Evolutionary conservation across 1,284 basidiomycete species (phyloP), one percentile per base, ranked within the genome.

Genomic region (Leccinum pseudoinsigne): DNA sequence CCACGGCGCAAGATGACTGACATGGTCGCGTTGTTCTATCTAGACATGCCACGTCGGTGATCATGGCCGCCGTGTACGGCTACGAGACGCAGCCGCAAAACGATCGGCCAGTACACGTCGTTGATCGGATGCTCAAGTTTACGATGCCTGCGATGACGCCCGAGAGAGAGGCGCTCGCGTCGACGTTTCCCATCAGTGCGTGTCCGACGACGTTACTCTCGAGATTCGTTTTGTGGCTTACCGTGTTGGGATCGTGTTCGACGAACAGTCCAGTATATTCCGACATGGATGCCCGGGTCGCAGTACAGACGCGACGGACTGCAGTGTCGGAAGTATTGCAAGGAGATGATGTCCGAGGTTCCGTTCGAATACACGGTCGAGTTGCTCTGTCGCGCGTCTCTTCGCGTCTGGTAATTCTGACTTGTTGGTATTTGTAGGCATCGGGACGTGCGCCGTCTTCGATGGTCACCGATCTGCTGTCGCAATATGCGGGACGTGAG

Each of bases 221-320:
- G 34, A 36, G 9, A 10, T 10, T 26, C 5, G 23, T 2, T 16
- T 26, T 16, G 45, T 18, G 45, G n/a, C 3, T 47, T 42, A 42
- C 40, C 40, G 3, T 14, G 21, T 23, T 23, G 18, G 21, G 18
- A 21, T 50, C 18, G 36, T 40, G 42, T 40, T 16, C 50, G 14
- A 53, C 16, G 21, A 23, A 55, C 45, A 62, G 61, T 60, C 31
- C 47, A 62, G 51, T 62, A 62, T 12, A 62, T 62, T 31, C 57
- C 61, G n/a, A 62, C 57, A 4, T 62, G 61, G 61, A 31, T 62
- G 61, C 61, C 57, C 23, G 61, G 61, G 21, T 60, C 61, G 9
- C 51, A 21, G 14, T 45, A 40, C 10, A 60, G 58, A 55, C 61
- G 61, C 26, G 61, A 62, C 26, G 53, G 28, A 2, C 12, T 18